A percentile compares a stretch with the other conserved stretches of the same genome.
Evolutionary conservation across 2,329 filamentous ascomycete genomes (phyloP).

Genomic region (Shiraia sp.): DNA sequence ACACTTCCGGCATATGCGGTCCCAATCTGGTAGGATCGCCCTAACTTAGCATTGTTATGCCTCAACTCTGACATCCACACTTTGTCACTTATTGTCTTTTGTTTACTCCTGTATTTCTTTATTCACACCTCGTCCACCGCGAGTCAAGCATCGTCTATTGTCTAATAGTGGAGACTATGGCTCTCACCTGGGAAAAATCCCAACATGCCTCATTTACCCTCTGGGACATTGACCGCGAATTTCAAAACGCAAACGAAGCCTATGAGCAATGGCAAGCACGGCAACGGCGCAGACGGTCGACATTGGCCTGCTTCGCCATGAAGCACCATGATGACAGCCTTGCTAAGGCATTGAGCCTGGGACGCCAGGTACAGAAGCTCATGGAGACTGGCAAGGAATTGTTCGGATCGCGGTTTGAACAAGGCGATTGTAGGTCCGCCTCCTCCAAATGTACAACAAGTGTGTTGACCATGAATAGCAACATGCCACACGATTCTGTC

Average conservation of each 20-base stretch:
- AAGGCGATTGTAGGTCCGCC: slow-evolving; percentile 38
- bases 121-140: not conserved
- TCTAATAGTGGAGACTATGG: slow-evolving; percentile 17
- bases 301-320: slow-evolving; percentile 30
- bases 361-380: slow-evolving; percentile 28
- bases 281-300: slow-evolving; percentile 20
- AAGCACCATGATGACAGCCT: slow-evolving; percentile 32
- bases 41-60: slow-evolving; percentile 9
- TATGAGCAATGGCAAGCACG: slow-evolving; percentile 37
- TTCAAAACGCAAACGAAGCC: slow-evolving; percentile 37
- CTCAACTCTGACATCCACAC: slow-evolving; percentile 4
- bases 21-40: slow-evolving; percentile 7
- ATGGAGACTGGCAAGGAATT: slow-evolving; percentile 32
- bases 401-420: slow-evolving; percentile 36
- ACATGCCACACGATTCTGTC: slow-evolving; percentile 36
- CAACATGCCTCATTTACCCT: slow-evolving; percentile 35
- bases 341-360: slow-evolving; percentile 30
- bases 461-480: slow-evolving; percentile 29
- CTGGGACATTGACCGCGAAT: slow-evolving; percentile 44
- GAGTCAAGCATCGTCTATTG: slow-evolving; percentile 2
- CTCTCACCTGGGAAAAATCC: slow-evolving; percentile 30
- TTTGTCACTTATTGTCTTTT: slow-evolving; percentile 4
- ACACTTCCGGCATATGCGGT: slow-evolving; percentile 10
- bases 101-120: slow-evolving; percentile 2
- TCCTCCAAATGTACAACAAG: too few species aligned